These are phyloP conservation scores for Podospora pseudoanserina DNA, from an alignment of 495 filamentous ascomycete species.

Conservation along the genomic window DNA sequence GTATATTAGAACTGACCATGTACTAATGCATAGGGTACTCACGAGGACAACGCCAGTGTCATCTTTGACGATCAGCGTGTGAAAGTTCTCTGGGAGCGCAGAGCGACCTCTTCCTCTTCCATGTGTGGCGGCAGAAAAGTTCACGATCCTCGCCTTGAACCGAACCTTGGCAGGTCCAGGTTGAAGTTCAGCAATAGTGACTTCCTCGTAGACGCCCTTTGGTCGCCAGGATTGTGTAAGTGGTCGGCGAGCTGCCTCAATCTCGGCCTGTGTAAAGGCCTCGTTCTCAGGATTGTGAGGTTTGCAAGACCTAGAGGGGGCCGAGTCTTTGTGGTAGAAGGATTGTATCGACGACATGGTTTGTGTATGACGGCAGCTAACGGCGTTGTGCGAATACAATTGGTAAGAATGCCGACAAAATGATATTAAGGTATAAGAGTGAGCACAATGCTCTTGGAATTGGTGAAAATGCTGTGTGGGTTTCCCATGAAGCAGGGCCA, in stretches of 20 bases:
- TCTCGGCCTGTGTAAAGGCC: conserved; percentile 9
- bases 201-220: conserved; percentile 48
- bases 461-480: background rate
- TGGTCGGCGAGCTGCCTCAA: conserved; percentile 11
- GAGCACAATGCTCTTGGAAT: no score
- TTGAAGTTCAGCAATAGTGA: conserved; percentile 48
- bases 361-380: background rate
- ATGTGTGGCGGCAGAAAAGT: conserved; percentile 46
- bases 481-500: background rate
- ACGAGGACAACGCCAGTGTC: conserved; percentile 55
- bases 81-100: conserved; percentile 39
- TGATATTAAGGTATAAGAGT: no score
- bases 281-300: conserved; percentile 4
- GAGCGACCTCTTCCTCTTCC: conserved; percentile 32
- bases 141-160: conserved; percentile 58
- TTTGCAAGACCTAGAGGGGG: background rate
- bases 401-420: background rate
- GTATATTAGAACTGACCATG: background rate
- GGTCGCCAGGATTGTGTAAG: conserved; percentile 49
- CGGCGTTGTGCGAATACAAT: background rate
- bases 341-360: conserved; percentile 45
- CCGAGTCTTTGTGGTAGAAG: conserved; percentile 44
- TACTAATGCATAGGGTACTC: conserved; percentile 6
- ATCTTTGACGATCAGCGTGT: conserved; percentile 57
- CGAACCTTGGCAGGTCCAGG: conserved; percentile 49